These are phyloP conservation scores for Apiospora malaysiana DNA, from an alignment of 2,329 filamentous ascomycete species.

Conservation along the genomic window DNA sequence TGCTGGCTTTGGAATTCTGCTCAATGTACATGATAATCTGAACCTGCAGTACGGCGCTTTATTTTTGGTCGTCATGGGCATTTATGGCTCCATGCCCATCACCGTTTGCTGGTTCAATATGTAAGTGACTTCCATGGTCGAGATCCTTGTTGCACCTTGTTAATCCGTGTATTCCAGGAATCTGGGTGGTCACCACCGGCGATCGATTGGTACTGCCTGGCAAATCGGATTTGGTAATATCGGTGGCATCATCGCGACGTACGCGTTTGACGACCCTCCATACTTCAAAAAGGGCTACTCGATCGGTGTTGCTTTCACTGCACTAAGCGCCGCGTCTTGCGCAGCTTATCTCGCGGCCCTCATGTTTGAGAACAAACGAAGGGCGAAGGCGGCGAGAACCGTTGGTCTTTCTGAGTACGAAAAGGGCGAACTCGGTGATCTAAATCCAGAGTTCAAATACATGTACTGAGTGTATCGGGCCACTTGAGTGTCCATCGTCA, in stretches of 20 bases:
- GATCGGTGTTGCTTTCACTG: slow-evolving; percentile 77
- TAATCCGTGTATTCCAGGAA: slow-evolving; percentile 7
- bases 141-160: neutral
- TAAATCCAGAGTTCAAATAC: slow-evolving; percentile 62
- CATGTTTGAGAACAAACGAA: slow-evolving; percentile 63
- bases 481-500: neutral
- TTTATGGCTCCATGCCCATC: slow-evolving; percentile 89
- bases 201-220: slow-evolving; percentile 74
- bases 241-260: slow-evolving; percentile 79
- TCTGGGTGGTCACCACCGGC: slow-evolving; percentile 67
- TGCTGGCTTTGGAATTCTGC: slow-evolving; percentile 75
- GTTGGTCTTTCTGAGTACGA: slow-evolving; percentile 63
- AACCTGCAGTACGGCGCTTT: slow-evolving; percentile 77
- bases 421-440: slow-evolving; percentile 62
- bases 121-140: slow-evolving; percentile 60
- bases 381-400: slow-evolving; percentile 53
- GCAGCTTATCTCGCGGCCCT: slow-evolving; percentile 65
- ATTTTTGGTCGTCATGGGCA: slow-evolving; percentile 80
- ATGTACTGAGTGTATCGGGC: slow-evolving; percentile 45
- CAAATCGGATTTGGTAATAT: slow-evolving; percentile 82
- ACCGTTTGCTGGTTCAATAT: slow-evolving; percentile 85
- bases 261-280: slow-evolving; percentile 74
- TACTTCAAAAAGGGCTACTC: slow-evolving; percentile 74
- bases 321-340: slow-evolving; percentile 68
- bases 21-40: slow-evolving; percentile 71